Percentiles rank a stretch among this genome's conserved stretches.
Conservation (phyloP, 129 eudicot genomes). For the Lonicera japonica region DNA sequence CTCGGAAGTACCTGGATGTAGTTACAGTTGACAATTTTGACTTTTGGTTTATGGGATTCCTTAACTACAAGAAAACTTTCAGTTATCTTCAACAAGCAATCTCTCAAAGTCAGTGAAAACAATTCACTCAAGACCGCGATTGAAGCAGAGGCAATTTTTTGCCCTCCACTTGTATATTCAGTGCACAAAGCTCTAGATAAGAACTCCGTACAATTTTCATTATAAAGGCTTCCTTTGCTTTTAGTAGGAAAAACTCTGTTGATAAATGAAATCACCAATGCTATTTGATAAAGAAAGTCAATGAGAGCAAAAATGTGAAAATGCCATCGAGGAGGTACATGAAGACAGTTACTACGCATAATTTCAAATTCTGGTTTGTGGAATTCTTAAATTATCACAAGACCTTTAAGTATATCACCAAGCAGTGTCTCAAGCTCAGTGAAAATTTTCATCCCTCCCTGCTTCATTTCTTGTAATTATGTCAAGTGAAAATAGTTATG, state of each 20-base stretch:
- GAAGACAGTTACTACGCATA: too few relatives aligned
- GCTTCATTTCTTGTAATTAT: too few relatives aligned
- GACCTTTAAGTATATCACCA: too few relatives aligned
- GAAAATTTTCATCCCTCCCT: too few relatives aligned
- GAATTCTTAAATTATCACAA: too few relatives aligned
- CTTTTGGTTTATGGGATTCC: slow-evolving; percentile 25
- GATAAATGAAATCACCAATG: neutral
- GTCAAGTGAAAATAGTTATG: too few relatives aligned
- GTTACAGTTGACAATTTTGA: slow-evolving; percentile 18
- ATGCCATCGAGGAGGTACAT: too few relatives aligned
- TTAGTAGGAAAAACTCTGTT: too few relatives aligned
- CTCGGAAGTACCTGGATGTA: slow-evolving; percentile 14
- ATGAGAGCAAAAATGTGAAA: too few relatives aligned
- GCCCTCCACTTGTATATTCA: neutral
- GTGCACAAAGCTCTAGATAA: neutral
- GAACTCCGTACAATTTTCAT: neutral
- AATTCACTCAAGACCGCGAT: neutral
- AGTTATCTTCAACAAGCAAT: slow-evolving; percentile 8
- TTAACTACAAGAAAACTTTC: neutral
- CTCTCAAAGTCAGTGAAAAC: neutral
- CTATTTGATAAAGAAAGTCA: neutral
- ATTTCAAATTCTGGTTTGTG: too few relatives aligned
- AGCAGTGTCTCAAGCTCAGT: too few relatives aligned
- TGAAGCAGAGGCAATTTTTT: neutral
- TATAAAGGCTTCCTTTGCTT: neutral